Conservation (phyloP, 305 asterid genomes). For the Solanum aculeatissimum region DNA sequence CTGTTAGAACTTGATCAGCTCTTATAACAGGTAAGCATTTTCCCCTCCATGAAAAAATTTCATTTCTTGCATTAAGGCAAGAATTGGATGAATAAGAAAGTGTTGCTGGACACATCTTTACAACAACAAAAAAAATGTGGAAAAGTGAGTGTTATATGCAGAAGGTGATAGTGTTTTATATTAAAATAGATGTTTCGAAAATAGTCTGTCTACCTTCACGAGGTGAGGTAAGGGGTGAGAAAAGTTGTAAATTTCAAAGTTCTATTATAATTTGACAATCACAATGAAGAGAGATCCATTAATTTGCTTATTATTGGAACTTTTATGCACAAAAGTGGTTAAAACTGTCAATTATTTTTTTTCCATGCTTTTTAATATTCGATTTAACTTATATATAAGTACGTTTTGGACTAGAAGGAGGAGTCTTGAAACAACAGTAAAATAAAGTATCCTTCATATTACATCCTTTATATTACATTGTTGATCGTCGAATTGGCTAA, state of each 20-base stretch:
- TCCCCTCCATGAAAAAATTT: too few relatives aligned
- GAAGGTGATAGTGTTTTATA: not conserved
- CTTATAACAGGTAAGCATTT: not conserved
- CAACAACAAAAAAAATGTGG: not conserved
- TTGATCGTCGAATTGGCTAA: accelerated
- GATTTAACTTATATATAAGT: not conserved
- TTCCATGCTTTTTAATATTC: not conserved
- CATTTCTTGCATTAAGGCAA: not conserved
- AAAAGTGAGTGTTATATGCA: not conserved
- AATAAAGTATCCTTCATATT: too few relatives aligned
- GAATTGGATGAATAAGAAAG: not conserved
- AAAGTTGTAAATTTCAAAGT: not conserved
- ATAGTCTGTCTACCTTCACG: too few relatives aligned
- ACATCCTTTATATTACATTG: not conserved
- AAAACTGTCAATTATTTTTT: not conserved
- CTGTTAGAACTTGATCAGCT: slow-evolving; percentile 28
- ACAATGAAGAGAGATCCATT: too few relatives aligned
- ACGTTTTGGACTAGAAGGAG: not conserved
- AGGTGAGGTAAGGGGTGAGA: too few relatives aligned
- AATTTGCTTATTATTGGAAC: not conserved
- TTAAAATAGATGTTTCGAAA: too few relatives aligned
- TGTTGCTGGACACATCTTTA: not conserved
- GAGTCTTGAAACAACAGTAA: not conserved
- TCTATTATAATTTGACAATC: not conserved
- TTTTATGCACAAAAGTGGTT: not conserved